Base-by-base conservation (phyloP, 208 protist genomes). In the Acanthamoeba triangularis region DNA sequence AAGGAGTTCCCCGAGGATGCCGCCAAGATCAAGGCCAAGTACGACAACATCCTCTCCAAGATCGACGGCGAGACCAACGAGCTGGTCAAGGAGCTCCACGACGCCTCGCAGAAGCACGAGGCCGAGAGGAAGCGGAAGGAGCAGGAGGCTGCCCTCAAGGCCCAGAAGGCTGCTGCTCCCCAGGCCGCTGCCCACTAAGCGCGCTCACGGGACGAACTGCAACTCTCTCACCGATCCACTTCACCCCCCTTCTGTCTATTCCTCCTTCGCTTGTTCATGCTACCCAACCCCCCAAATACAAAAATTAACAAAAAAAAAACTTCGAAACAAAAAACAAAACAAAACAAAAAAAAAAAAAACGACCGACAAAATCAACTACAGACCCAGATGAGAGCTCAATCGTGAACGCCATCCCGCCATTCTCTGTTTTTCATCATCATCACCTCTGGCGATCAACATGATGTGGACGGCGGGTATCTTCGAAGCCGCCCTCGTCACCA, bases 1-100 rank as follows among this genome's bases (percentile, higher is more conserved):
- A 90, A 90, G 47, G 47, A 65, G 44, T 65, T 90, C 54, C 82
- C 82, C 49, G 82, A 90, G 52, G 52, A 90, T 35, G 52, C 54
- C 47, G 82, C 54, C 33, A 56, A 56, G 44, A 56, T 90, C 82
- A 67, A 90, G 52, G 82, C 44, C 52, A 90, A 90, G 82, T 56
- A 90, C 52, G 52, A 67, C 82, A 90, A 65, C 82, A 90, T 67
- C 47, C 52, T 90, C 52, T n/a, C 69, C 25, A 90, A 90, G 82
- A 90, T 90, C 82, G 82, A 90, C 49, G 82, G 37, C 11, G 82
- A 82, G 72, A 82, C 72, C 35, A 23, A 82, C 8, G 72, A 52
- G 37, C 72, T 82, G 16, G 72, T 82, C 72, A 82, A 82, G 72
- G 72, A 82, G 72, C 72, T 82, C 13, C 13, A 82, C 72, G 37